A percentile compares a stretch with the other conserved stretches of the same genome.
Conservation (phyloP, 2,329 filamentous ascomycete species). For the Diaporthe sp. region DNA sequence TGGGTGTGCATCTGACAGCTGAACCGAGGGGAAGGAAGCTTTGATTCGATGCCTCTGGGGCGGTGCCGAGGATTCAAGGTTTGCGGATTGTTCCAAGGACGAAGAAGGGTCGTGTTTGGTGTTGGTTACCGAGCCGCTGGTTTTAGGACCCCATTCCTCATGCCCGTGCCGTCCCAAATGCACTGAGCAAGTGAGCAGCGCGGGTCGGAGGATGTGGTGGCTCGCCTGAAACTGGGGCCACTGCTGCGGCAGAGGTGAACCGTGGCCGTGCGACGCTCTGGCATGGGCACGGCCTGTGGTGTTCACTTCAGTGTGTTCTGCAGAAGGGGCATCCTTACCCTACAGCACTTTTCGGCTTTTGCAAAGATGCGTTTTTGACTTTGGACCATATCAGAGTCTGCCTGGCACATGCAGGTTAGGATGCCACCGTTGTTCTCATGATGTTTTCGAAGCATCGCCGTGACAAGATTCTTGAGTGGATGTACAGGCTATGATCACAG, state of each 20-base stretch:
- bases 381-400: not conserved
- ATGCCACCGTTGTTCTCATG: not conserved
- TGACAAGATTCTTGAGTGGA: not conserved
- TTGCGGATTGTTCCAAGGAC: conserved; percentile 22
- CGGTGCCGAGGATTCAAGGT: conserved; percentile 5
- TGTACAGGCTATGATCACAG: not conserved
- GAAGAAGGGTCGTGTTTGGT: not conserved
- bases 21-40: conserved; percentile 25
- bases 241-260: conserved; percentile 25
- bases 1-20: conserved; percentile 14
- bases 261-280: conserved; percentile 20
- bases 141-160: conserved; percentile 25
- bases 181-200: conserved; percentile 20
- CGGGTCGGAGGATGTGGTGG: conserved; percentile 25
- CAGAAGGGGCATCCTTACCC: not conserved
- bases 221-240: conserved; percentile 29
- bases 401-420: not conserved
- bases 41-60: conserved; percentile 21
- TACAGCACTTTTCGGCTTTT: conserved; percentile 2
- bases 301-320: too few relatives aligned
- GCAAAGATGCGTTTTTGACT: conserved; percentile 1
- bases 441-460: too few relatives aligned
- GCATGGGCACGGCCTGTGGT: conserved; percentile 21
- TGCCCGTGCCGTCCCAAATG: conserved; percentile 25
- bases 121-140: conserved; percentile 34